Conservation (phyloP, 331 rosid genomes). For the Dryas integrifolia region DNA sequence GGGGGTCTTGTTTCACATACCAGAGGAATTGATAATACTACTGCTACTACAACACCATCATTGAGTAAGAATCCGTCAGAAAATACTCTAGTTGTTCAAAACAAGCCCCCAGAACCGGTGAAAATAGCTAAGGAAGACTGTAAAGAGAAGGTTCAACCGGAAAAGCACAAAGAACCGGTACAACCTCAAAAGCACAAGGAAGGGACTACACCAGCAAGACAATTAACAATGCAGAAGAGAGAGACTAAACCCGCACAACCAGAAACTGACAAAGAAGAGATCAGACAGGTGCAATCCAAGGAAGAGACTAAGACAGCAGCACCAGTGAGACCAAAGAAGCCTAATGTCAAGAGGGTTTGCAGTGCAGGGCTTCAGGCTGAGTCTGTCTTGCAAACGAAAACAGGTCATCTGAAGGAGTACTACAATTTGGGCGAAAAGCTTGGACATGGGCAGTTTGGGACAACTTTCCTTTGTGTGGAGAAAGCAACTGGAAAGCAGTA, state of each 20-base stretch:
- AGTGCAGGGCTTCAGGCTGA: conserved; percentile 65
- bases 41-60: conserved; percentile 9
- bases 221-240: conserved; percentile 6
- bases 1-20: conserved; percentile 20
- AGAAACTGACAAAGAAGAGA: background rate
- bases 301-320: conserved; percentile 27
- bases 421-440: conserved; percentile 64
- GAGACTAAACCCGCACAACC: conserved; percentile 17
- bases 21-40: conserved; percentile 2
- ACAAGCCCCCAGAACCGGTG: conserved; percentile 58
- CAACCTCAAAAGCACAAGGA: background rate
- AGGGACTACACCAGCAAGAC: conserved; percentile 14
- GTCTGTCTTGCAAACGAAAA: conserved; percentile 59
- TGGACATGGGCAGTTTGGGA: conserved; percentile 87
- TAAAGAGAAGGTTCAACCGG: conserved; percentile 22
- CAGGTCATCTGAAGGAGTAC: conserved; percentile 57
- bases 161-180: conserved; percentile 1
- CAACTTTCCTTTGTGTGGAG: conserved; percentile 70
- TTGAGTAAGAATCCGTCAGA: conserved; percentile 18
- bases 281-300: background rate
- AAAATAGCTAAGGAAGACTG: conserved; percentile 37
- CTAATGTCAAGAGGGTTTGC: conserved; percentile 46
- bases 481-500: conserved; percentile 54
- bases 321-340: conserved; percentile 37
- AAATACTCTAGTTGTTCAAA: conserved; percentile 31